These are phyloP conservation scores for Ilyonectria sp. DNA, from an alignment of 2,329 filamentous ascomycete species.

Conservation along the genomic window DNA sequence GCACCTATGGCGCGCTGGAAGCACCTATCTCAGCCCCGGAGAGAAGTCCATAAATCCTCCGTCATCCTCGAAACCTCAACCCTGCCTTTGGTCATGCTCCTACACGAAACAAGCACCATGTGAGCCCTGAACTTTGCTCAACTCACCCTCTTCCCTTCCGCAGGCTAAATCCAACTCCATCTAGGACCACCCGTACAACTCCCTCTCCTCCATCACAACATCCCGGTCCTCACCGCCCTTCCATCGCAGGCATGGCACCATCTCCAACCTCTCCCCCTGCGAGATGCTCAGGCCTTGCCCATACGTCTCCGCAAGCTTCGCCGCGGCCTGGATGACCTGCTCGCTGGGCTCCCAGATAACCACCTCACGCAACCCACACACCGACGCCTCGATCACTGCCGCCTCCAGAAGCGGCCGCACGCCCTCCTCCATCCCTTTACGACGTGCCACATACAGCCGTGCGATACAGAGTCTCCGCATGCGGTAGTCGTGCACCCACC, in stretches of 20 bases:
- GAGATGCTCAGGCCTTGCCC: constrained; percentile 46
- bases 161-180: constrained; percentile 16
- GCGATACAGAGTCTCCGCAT: constrained; percentile 36
- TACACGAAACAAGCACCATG: constrained; percentile 1
- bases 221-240: constrained; percentile 46
- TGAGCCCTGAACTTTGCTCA: background rate
- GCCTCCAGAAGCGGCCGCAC: constrained; percentile 51
- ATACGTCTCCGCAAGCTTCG: constrained; percentile 56
- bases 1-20: background rate
- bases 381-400: constrained; percentile 52
- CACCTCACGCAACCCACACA: constrained; percentile 52
- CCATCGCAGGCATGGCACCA: constrained; percentile 56
- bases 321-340: constrained; percentile 47
- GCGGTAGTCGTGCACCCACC: constrained; percentile 56
- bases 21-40: constrained; percentile 7
- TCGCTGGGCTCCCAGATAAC: constrained; percentile 56
- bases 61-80: background rate
- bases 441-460: constrained; percentile 34
- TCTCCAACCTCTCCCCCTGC: constrained; percentile 49
- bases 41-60: constrained; percentile 12
- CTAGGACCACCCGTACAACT: constrained; percentile 32
- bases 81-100: background rate
- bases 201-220: constrained; percentile 48
- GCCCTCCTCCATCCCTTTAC: constrained; percentile 42
- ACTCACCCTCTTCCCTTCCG: constrained; percentile 14